Conservation (phyloP, 441 rosid genomes). For the Isatis lusitanica region DNA sequence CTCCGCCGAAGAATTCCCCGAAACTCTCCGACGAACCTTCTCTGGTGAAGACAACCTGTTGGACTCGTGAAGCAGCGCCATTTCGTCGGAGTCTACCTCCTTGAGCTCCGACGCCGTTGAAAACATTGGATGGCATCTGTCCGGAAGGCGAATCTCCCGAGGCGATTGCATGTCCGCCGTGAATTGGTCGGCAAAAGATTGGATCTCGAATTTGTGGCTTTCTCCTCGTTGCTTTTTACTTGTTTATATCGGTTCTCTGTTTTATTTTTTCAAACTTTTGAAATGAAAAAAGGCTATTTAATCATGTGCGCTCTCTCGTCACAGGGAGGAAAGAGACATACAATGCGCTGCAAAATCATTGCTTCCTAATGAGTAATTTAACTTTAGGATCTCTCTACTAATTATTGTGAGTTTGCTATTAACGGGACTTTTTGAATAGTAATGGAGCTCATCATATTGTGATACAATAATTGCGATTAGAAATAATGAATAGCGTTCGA, state of each 20-base stretch:
- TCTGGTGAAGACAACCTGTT: conserved; percentile 20
- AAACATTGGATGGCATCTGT: conserved; percentile 6
- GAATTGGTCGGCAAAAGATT: not conserved
- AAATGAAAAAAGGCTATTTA: not conserved
- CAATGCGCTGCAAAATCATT: not conserved
- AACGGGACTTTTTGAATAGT: not conserved
- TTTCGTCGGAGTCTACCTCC: conserved; percentile 15
- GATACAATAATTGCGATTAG: not conserved
- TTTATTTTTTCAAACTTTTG: conserved; percentile 20
- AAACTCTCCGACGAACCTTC: conserved; percentile 49
- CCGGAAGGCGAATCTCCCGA: conserved; percentile 25
- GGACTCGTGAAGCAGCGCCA: not conserved
- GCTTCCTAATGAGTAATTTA: not conserved
- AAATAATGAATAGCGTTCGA: not conserved
- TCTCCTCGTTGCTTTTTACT: not conserved
- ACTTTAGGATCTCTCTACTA: no score
- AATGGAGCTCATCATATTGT: not conserved
- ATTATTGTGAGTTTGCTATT: no score
- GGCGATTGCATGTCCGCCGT: conserved; percentile 40
- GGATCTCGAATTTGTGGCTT: conserved; percentile 22
- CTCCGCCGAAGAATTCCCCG: conserved; percentile 28
- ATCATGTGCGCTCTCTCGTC: conserved; percentile 13
- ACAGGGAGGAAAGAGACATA: not conserved
- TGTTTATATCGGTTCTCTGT: not conserved
- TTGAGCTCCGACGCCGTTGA: not conserved